Evolutionary conservation across 2,329 filamentous ascomycete species (phyloP).

Genomic region (Grosmannia huntii): DNA sequence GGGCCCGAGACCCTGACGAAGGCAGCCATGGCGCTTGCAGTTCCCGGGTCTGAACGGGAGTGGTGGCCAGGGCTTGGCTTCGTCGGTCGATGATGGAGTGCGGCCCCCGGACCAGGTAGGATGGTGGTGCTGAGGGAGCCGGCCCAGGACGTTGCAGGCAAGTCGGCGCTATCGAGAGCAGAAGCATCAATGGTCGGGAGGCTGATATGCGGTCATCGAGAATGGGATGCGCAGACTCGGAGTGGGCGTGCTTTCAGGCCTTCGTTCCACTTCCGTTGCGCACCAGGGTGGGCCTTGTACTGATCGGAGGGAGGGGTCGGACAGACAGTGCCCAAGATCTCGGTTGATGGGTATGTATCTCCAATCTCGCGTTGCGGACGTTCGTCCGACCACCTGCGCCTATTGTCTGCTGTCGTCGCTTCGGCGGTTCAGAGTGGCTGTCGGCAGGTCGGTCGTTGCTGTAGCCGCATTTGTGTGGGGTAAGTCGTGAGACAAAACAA

Average conservation of each 20-base stretch:
- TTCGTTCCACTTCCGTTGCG: neutral
- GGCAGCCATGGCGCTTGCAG: conserved; percentile 19
- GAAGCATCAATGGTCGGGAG: neutral
- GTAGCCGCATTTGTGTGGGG: neutral
- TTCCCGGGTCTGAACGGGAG: conserved; percentile 7
- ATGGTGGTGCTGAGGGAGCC: neutral
- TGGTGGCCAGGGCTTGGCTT: neutral
- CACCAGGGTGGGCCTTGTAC: neutral
- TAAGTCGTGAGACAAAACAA: neutral
- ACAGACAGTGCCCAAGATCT: neutral
- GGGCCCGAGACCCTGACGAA: conserved; percentile 91
- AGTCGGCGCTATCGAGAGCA: neutral
- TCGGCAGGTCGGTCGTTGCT: neutral
- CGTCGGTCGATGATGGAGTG: neutral
- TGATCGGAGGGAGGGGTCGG: neutral
- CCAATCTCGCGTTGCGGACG: neutral
- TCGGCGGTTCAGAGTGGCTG: neutral
- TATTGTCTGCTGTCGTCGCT: neutral
- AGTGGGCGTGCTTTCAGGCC: neutral
- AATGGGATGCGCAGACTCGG: neutral
- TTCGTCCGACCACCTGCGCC: neutral
- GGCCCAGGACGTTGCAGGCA: neutral
- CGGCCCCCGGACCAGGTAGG: neutral
- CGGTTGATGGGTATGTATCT: neutral
- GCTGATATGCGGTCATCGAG: neutral